Conservation (phyloP, 306 rosid species). For the Casuarina equisetifolia region DNA sequence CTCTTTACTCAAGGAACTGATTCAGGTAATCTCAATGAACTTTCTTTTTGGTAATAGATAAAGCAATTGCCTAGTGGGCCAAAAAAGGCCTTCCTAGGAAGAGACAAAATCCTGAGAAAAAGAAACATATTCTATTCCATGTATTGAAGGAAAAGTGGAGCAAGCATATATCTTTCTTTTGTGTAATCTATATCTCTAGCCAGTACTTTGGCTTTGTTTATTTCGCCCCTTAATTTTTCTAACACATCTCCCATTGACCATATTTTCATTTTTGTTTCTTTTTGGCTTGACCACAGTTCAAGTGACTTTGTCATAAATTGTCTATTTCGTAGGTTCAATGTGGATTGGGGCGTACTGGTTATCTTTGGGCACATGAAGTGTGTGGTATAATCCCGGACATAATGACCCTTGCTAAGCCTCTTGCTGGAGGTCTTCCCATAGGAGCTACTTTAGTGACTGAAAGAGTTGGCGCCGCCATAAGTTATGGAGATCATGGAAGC, state of each 20-base stretch:
- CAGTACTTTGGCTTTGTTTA: background rate
- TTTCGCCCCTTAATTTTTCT: background rate
- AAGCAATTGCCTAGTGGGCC: no score
- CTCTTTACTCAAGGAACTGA: no score
- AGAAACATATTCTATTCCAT: no score
- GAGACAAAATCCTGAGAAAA: no score
- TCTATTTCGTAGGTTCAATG: conserved; percentile 45
- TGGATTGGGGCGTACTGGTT: conserved; percentile 85
- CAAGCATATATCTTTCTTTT: no score
- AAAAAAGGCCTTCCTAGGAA: no score
- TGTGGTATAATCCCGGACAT: conserved; percentile 76
- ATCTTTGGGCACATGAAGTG: conserved; percentile 85
- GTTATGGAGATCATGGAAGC: conserved; percentile 86
- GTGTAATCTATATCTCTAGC: no score
- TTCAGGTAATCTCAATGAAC: no score
- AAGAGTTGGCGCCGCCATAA: conserved; percentile 64
- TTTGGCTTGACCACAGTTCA: background rate
- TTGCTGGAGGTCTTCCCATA: conserved; percentile 92
- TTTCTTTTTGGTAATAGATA: no score
- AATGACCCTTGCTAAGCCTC: conserved; percentile 96
- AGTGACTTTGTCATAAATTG: no score
- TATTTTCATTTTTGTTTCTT: background rate
- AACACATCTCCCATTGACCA: background rate
- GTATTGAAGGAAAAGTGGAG: no score
- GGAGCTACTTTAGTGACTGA: conserved; percentile 82